Base-by-base conservation (phyloP, 768 basidiomycete species). In the Rhodotorula toruloides region DNA sequence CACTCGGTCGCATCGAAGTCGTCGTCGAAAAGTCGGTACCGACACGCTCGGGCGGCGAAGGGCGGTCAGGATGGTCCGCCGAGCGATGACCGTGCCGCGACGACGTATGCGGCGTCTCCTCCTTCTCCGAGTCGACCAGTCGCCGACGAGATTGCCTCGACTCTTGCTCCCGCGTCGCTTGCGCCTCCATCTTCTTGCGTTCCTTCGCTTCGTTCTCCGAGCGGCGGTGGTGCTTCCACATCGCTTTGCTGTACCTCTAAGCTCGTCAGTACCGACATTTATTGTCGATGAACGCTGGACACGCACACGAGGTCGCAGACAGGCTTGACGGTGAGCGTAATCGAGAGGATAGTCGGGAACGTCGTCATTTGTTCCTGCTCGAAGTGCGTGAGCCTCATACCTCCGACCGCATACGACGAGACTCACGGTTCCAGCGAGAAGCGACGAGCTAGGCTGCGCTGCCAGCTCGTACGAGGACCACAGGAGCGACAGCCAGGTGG, bases 261-360 rank as follows among this genome's bases (percentile, higher is more conserved):
- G 7, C 17, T 16, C 12, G 21, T 2, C 12, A 14, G 27, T 47
- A 29, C 13, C 2, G 5, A 2, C 5, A 6, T 10, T 29, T 7
- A 29, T 11, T n/a, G n/a, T n/a, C n/a, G n/a, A n/a, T n/a, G n/a
- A n/a, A n/a, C n/a, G n/a, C n/a, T n/a, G n/a, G 47, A 48, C 27
- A 49, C 48, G 17, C 31, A 49, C 48, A 67, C 31, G 11, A 67
- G 47, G 46, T 67, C 66, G 27, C 14, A 32, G 17, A 61, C 54
- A 36, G 67, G 61, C 36, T 63, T 65, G 55, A 69, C 32, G n/a
- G 39, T 42, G 43, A 72, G 55, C 6, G 73, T 58, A 43, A 63
- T 58, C 1, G 67, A 61, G 19, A 71, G 61, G 6, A 67, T 54
- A 4, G 65, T 65, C 9, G 64, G 50, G 58, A 63, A 66, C 11